phyloP scores from a whole-genome alignment of 2,329 filamentous ascomycete species.

The Penicillium thymicola region DNA sequence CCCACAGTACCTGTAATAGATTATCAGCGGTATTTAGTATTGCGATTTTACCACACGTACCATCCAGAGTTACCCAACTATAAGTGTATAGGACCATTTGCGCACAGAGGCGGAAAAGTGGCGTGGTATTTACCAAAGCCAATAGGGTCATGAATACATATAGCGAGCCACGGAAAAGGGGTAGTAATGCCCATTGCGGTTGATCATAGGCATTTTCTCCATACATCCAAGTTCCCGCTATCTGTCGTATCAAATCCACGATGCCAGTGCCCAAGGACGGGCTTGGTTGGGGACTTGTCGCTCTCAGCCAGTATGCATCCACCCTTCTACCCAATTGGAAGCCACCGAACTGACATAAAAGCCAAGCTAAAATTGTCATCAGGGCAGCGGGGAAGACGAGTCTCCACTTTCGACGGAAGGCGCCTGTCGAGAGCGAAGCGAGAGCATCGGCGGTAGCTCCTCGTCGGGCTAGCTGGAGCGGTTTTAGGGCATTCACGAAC shows the following conservation, averaged over 20 bases:
- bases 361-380: constrained; percentile 56
- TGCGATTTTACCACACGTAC: constrained; percentile 12
- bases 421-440: constrained; percentile 54
- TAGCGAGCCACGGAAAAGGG: constrained; percentile 55
- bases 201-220: constrained; percentile 54
- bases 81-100: constrained; percentile 50
- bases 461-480: constrained; percentile 54
- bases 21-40: background rate
- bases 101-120: constrained; percentile 50
- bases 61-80: constrained; percentile 36
- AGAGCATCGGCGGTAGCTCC: constrained; percentile 55
- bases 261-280: constrained; percentile 43
- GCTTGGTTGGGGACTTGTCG: constrained; percentile 47
- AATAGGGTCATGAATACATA: constrained; percentile 54
- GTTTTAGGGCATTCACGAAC: constrained; percentile 62
- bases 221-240: constrained; percentile 53
- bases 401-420: constrained; percentile 57
- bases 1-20: constrained; percentile 46
- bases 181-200: constrained; percentile 58
- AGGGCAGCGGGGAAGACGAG: constrained; percentile 57
- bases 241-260: constrained; percentile 44
- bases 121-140: constrained; percentile 50
- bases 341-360: constrained; percentile 54
- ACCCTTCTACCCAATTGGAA: constrained; percentile 55
- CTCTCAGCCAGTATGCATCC: constrained; percentile 59